These are phyloP conservation scores for Pigoraptor vietnamica DNA, from an alignment of 78 protist species.

Conservation along the genomic window DNA sequence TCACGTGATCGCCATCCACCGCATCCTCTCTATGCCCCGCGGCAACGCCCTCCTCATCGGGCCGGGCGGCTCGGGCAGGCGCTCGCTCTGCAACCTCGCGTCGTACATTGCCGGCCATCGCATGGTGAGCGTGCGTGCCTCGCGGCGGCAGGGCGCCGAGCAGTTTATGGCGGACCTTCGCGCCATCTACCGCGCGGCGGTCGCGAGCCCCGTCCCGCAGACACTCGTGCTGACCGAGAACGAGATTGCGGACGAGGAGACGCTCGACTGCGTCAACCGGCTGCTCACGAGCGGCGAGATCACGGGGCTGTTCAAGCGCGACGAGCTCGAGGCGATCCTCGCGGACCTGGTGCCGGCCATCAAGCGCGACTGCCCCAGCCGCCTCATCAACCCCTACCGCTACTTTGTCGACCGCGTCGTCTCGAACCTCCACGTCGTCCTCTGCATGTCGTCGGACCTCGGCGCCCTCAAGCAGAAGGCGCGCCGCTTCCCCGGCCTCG, in stretches of 20 bases:
- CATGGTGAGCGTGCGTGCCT: slow-evolving; percentile 29
- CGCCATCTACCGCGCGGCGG: slow-evolving; percentile 35
- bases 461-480: slow-evolving; percentile 68
- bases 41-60: slow-evolving; percentile 93
- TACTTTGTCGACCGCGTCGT: slow-evolving; percentile 75
- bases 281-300: slow-evolving; percentile 72
- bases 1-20: slow-evolving; percentile 73
- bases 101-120: slow-evolving; percentile 60
- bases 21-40: slow-evolving; percentile 67
- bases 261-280: slow-evolving; percentile 80
- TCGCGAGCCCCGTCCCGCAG: slow-evolving; percentile 44
- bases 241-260: slow-evolving; percentile 77
- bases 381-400: slow-evolving; percentile 44
- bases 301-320: slow-evolving; percentile 68
- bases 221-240: slow-evolving; percentile 75
- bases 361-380: slow-evolving; percentile 20
- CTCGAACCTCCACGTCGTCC: slow-evolving; percentile 71
- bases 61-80: slow-evolving; percentile 90
- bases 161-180: slow-evolving; percentile 69
- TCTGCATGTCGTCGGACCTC: slow-evolving; percentile 87
- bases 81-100: slow-evolving; percentile 77
- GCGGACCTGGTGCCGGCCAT: slow-evolving; percentile 37
- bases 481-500: slow-evolving; percentile 73
- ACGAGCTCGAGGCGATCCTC: slow-evolving; percentile 69
- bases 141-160: slow-evolving; percentile 40